Evolutionary conservation across 805 yeast genomes (phyloP).

Genomic region (Sungouiozyma ichnusensis): DNA sequence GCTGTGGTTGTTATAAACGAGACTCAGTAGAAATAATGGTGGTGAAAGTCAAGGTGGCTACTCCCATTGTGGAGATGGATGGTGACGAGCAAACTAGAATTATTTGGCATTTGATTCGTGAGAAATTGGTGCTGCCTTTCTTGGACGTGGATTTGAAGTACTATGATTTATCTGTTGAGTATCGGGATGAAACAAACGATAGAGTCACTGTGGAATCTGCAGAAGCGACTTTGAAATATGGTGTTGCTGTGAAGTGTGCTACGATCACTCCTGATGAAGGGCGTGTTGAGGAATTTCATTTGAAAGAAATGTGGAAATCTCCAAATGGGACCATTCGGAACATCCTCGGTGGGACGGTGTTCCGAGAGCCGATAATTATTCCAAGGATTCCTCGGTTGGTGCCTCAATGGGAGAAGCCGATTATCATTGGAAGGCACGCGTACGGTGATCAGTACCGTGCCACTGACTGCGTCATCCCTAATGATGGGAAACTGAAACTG

Average conservation of each 20-base stretch:
- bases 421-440: slow-evolving; percentile 95
- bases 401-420: slow-evolving; percentile 90
- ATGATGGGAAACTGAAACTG: slow-evolving; percentile 57
- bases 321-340: slow-evolving; percentile 97
- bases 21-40: too few species aligned
- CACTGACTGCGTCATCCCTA: slow-evolving; percentile 67
- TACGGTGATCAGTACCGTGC: slow-evolving; percentile 96
- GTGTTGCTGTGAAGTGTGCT: slow-evolving; percentile 95
- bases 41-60: slow-evolving; percentile 63
- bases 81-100: slow-evolving; percentile 97
- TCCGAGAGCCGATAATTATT: slow-evolving; percentile 92
- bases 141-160: slow-evolving; percentile 81
- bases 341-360: slow-evolving; percentile 91
- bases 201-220: slow-evolving; percentile 86
- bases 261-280: slow-evolving; percentile 98
- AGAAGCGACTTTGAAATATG: slow-evolving; percentile 74
- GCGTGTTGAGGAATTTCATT: slow-evolving; percentile 78
- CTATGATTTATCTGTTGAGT: slow-evolving; percentile 79
- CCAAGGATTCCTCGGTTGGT: slow-evolving; percentile 80
- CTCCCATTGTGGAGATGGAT: slow-evolving; percentile 92
- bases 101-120: slow-evolving; percentile 87
- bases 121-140: slow-evolving; percentile 74
- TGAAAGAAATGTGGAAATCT: slow-evolving; percentile 95
- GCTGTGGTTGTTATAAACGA: too few species aligned
- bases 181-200: slow-evolving; percentile 83